Evolutionary conservation across 768 basidiomycete species (phyloP).

Genomic region (Pleurotus giganteus): DNA sequence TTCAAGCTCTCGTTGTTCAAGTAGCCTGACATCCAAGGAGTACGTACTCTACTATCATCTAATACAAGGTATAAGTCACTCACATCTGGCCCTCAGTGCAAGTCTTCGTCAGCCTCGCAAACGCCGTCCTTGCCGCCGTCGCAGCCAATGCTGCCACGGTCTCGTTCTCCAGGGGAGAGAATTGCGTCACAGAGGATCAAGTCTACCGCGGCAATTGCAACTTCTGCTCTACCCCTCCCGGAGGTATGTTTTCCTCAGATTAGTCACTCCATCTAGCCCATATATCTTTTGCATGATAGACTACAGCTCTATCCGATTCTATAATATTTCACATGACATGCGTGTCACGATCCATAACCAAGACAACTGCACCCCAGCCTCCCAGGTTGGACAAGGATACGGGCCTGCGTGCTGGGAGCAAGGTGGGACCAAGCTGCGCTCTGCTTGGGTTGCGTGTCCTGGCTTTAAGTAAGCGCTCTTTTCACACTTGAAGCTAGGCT

Average conservation of each 20-base stretch:
- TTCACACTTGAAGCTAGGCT: too few species aligned
- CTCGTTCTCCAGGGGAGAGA: background rate
- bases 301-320: constrained; percentile 10
- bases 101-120: too few species aligned
- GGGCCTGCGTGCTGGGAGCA: constrained; percentile 13
- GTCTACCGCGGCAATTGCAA: background rate
- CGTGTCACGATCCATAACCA: constrained; percentile 12
- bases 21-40: too few species aligned
- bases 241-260: background rate
- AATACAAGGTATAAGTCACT: too few species aligned
- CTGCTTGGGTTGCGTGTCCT: constrained; percentile 14
- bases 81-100: too few species aligned
- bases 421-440: constrained; percentile 12
- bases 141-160: background rate
- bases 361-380: constrained; percentile 12
- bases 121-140: background rate
- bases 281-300: background rate
- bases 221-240: background rate
- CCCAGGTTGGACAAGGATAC: constrained; percentile 15
- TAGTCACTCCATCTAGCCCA: too few species aligned
- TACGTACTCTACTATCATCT: too few species aligned
- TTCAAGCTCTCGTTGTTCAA: too few species aligned
- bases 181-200: background rate
- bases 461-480: background rate
- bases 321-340: background rate